Percentiles rank a stretch among this genome's conserved stretches.
These are phyloP conservation scores for Zoysia japonica DNA, from an alignment of 176 grass and related monocot species.

Conservation along the genomic window DNA sequence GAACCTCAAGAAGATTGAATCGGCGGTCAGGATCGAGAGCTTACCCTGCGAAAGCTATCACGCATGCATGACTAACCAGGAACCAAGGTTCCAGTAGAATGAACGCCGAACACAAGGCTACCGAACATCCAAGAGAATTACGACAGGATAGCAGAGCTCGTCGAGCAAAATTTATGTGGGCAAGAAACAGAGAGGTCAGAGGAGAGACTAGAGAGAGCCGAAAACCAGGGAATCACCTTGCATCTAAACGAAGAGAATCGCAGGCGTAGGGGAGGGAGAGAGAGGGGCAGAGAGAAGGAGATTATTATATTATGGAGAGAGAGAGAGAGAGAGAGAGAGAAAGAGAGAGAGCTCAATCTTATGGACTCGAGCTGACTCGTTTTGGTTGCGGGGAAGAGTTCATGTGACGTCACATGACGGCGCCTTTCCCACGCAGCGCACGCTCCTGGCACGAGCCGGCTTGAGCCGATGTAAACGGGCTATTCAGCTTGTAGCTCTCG, in stretches of 20 bases:
- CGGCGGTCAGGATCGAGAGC: neutral
- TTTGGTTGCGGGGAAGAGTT: neutral
- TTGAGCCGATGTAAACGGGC: conserved; percentile 16
- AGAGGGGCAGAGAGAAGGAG: neutral
- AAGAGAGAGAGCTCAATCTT: neutral
- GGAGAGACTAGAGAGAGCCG: neutral
- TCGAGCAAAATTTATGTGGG: neutral
- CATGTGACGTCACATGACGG: conserved; percentile 27
- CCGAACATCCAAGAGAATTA: neutral
- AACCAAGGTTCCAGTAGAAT: neutral
- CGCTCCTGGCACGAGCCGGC: conserved; percentile 15
- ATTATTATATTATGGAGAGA: conserved; percentile 34
- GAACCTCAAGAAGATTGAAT: conserved; percentile 4
- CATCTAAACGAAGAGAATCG: conserved; percentile 24
- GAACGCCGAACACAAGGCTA: neutral
- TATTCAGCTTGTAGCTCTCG: neutral
- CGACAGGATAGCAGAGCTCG: neutral
- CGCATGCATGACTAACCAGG: neutral
- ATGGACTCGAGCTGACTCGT: conserved; percentile 10
- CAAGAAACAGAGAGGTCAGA: neutral
- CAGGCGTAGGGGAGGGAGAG: neutral
- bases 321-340: neutral
- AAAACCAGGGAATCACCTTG: conserved; percentile 36
- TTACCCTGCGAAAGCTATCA: neutral
- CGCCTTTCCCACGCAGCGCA: neutral